Evolutionary conservation across 2,329 filamentous ascomycete genomes (phyloP), one percentile per base, ranked within the genome.

Genomic region (Drechmeria coniospora): DNA sequence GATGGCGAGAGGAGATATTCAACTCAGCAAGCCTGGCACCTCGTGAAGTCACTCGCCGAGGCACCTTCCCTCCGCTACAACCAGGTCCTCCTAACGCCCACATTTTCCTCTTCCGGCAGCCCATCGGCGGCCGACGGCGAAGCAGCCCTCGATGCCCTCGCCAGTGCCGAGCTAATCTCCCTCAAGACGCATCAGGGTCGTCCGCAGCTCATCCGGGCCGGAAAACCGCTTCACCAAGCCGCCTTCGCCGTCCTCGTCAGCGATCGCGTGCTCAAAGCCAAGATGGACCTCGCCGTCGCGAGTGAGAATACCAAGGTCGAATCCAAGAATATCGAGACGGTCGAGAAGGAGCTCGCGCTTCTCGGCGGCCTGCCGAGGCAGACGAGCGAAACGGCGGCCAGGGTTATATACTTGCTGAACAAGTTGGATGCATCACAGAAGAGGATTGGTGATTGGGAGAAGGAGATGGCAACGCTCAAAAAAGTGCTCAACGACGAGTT

Each of bases 1-100:
- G 47, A 56, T 11, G 50, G 53, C 4, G 56, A 63, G 22, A 67
- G 68, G 17, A 68, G 68, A 29, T 95, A 83, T 80, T 80, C 75
- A 0, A 62, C 73, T 4, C 76, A 90, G 45, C 90, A 95, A 57
- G 87, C 83, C 0, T 95, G 90, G 90, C 68, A 78, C 33, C 57
- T 98, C 2, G 76, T 95, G 51, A 86, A 80, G 46, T 62, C 69
- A 17, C 71, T 98, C 10, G 77, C 81, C 0, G 51, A 66, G n/a
- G 58, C 70, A 8, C 70, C 76, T 5, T 63, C 53, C 4, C 61
- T 95, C 1, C 69, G 79, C 2, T 95, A 93, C 61, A 87, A 92
- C 51, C 79, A 92, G 44, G 63, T 93, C 2, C 58, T 94, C 1
- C 67, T 93, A 2, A 71, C 75, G 4, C 73, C 79, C 30, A 66